phyloP scores from a whole-genome alignment of 768 basidiomycete species.

The Melanogaster broomeanus region DNA sequence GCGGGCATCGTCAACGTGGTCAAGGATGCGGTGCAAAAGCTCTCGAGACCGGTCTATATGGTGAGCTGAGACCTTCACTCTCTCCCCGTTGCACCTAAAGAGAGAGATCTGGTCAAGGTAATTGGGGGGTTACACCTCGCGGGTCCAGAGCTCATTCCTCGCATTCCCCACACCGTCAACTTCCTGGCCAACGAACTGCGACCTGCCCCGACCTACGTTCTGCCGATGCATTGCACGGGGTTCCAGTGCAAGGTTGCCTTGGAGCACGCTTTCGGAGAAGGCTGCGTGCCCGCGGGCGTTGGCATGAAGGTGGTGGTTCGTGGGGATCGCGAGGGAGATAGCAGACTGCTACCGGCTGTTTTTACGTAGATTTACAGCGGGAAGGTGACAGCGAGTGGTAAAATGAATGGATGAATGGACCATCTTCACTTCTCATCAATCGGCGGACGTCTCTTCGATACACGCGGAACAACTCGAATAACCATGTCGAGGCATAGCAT shows the following conservation, averaged over 20 bases:
- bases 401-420: no score
- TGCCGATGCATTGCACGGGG: slow-evolving; percentile 87
- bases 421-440: no score
- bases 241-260: slow-evolving; percentile 75
- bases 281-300: slow-evolving; percentile 76
- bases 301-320: slow-evolving; percentile 64
- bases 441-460: background rate
- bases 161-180: slow-evolving; percentile 69
- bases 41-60: slow-evolving; percentile 76
- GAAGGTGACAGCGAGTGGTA: background rate
- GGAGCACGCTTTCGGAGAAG: slow-evolving; percentile 67
- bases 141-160: slow-evolving; percentile 59
- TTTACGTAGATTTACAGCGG: slow-evolving; percentile 22
- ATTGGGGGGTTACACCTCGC: slow-evolving; percentile 87
- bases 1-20: slow-evolving; percentile 87
- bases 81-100: background rate
- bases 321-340: slow-evolving; percentile 48
- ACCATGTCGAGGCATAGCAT: no score
- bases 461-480: no score
- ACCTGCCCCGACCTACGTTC: slow-evolving; percentile 67
- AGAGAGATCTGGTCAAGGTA: slow-evolving; percentile 46
- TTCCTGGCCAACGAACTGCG: slow-evolving; percentile 62
- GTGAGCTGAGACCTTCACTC: slow-evolving; percentile 32
- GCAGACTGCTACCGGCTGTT: slow-evolving; percentile 21
- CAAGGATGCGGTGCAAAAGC: slow-evolving; percentile 61